A percentile compares a stretch with the other conserved stretches of the same genome.
Evolutionary conservation across 805 yeast genomes (phyloP).

Genomic region (Wickerhamiella galacta): DNA sequence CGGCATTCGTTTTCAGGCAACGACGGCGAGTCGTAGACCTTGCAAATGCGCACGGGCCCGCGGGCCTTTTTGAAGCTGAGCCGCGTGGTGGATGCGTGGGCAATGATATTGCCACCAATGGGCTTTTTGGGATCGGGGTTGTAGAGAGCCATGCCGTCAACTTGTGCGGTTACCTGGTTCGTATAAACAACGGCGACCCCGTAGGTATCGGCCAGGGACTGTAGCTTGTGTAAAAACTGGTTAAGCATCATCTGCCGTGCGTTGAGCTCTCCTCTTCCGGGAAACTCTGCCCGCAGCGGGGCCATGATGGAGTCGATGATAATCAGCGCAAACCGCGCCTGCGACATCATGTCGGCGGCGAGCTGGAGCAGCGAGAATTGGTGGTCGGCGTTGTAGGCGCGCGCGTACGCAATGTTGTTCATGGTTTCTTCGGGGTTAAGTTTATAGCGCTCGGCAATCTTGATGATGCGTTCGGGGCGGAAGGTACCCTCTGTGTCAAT

Average conservation of each 20-base stretch:
- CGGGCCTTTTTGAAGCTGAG: conserved; percentile 78
- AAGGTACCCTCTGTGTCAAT: conserved; percentile 97
- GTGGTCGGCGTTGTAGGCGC: conserved; percentile 95
- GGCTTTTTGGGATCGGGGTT: conserved; percentile 98
- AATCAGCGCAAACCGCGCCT: conserved; percentile 72
- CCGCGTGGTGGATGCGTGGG: conserved; percentile 91
- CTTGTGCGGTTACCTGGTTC: conserved; percentile 96
- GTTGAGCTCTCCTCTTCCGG: conserved; percentile 90
- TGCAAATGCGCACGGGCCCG: conserved; percentile 85
- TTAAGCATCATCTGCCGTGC: conserved; percentile 93
- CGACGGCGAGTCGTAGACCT: conserved; percentile 91
- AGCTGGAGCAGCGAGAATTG: conserved; percentile 71
- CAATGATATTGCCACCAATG: conserved; percentile 94
- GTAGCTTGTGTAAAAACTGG: conserved; percentile 76
- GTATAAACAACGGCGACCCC: conserved; percentile 94
- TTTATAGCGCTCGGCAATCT: conserved; percentile 84
- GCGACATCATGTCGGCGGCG: conserved; percentile 94
- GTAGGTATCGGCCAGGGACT: conserved; percentile 89
- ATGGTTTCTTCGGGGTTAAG: conserved; percentile 85
- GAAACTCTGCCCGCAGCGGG: conserved; percentile 79
- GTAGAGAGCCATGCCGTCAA: conserved; percentile 67
- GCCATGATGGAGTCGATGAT: conserved; percentile 98
- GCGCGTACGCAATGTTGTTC: conserved; percentile 92
- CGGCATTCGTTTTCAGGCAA: conserved; percentile 89
- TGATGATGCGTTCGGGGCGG: conserved; percentile 74